Evolutionary conservation across 2,329 filamentous ascomycete genomes (phyloP), one percentile per base, ranked within the genome.

Genomic region (Byssothecium circinans): DNA sequence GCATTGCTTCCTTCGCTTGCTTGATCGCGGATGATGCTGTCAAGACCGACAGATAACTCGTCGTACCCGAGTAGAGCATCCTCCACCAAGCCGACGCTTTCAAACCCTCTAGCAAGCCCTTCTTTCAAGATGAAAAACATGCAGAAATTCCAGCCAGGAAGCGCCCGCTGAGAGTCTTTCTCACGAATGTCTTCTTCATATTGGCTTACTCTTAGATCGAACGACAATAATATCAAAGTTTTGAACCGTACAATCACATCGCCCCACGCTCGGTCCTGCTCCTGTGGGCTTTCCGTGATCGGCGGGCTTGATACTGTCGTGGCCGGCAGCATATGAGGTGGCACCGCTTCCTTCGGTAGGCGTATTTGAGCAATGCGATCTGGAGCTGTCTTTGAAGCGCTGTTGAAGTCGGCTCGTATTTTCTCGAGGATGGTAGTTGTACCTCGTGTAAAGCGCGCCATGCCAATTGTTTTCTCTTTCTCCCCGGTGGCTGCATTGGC

Each of bases 91-190:
- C 95, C 95, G 2, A 97, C 91, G 65, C 89, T 97, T 70, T 99
- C 95, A 58, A 99, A 96, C 0, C 92, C 95, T 57, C 89, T 82
- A 1, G 94, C 92, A 29, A 99, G 75, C 0, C 94, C 94, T 70
- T 99, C 94, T 65, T 99, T 99, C 8, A 99, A 79, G 14, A 99
- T 91, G 68, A 99, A 99, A 68, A 99, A 99, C 0, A 94, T 99
- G 72, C 94, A 97, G 67, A 99, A 99, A 65, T 99, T 99, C 94
- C 94, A 99, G 0, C 94, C 94, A 0, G 94, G 94, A 15, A 99
- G 74, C 27, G 79, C 85, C 38, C 92, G 82, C 68, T 97, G 91
- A 0, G 86, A 82, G 60, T 97, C 92, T 64, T 91, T 94, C 69
- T 96, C 94, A 53, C 89, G 88, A 58, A 99, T 96, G 59, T 99